Evolutionary conservation across 129 eudicot species (phyloP), one percentile per base, ranked within the genome.

Genomic region (Scalesia atractyloides): DNA sequence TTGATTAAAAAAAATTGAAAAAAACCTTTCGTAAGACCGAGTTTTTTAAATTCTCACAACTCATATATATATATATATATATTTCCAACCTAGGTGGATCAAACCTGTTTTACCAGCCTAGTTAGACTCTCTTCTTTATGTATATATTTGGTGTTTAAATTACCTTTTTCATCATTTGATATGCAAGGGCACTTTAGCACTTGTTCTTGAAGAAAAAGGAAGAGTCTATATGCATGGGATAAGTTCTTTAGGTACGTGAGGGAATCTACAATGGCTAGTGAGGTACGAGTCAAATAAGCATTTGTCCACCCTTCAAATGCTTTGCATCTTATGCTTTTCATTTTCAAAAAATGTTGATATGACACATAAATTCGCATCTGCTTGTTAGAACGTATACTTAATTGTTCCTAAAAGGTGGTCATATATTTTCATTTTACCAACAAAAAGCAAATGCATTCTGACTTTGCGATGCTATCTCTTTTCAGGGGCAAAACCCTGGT

Each of bases 261-360:
- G 67, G 71, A 49, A 63, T 73, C 44, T 46, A 48, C 58, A 18
- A 68, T 19, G 62, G 81, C 37, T 39, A 75, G 66, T 53, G 79
- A 54, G 60, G 68, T 43, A 43, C 51, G 43, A 76, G 70, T 76
- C 81, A 76, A 68, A 58, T 68, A 59, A 59, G 69, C 75, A 76
- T 76, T 50, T 18, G 50, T 36, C 13, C 62, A 60, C 34, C 26
- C 26, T 64, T 65, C 77, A 54, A 63, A 7, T 19, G 33, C 64
- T 74, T 74, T 74, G 72, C 79, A 74, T 74, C 54, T 64, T 64
- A 36, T 64, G 70, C 52, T 34, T 64, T 74, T 36, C 24, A 12
- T 48, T 64, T 74, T 34, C 53, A 24, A 51, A 36, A 74, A 24
- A 2, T 64, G 33, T 51, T 49, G 60, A 54, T 10, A 54, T 18